Percentiles rank a stretch among this genome's conserved stretches.
Conservation (phyloP, 1,139 yeast genomes). For the Saccharomyces hybrid region DNA sequence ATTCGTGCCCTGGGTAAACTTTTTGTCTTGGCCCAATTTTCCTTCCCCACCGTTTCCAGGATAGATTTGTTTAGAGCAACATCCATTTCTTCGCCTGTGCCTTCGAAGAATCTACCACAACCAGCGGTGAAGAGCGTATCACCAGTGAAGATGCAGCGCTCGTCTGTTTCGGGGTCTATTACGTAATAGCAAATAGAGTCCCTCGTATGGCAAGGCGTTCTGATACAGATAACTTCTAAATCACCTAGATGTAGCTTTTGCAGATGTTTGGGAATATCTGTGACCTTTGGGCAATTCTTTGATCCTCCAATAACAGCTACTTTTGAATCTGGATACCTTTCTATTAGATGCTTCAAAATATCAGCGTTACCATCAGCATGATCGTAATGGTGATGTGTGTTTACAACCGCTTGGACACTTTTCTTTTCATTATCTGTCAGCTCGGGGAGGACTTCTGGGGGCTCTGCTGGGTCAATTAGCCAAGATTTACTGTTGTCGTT, state of each 20-base stretch:
- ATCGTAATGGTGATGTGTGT: conserved; percentile 93
- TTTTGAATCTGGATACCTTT: conserved; percentile 38
- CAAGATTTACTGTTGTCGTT: conserved; percentile 61
- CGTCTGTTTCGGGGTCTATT: conserved; percentile 50
- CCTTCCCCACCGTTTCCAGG: conserved; percentile 43
- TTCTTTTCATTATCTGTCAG: conserved; percentile 34
- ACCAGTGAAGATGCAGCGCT: conserved; percentile 83
- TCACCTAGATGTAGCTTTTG: conserved; percentile 42
- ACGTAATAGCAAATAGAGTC: conserved; percentile 87
- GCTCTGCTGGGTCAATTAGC: conserved; percentile 89
- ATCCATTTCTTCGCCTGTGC: conserved; percentile 76
- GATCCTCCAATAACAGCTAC: conserved; percentile 67
- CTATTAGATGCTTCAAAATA: neutral
- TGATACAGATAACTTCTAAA: conserved; percentile 60
- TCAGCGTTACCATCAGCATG: conserved; percentile 80
- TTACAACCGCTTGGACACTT: conserved; percentile 65
- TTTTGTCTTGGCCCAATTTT: conserved; percentile 24
- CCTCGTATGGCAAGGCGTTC: conserved; percentile 97
- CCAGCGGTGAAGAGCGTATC: conserved; percentile 93
- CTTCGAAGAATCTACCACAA: conserved; percentile 95
- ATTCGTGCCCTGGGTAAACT: conserved; percentile 93
- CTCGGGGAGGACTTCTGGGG: conserved; percentile 46
- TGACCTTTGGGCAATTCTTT: conserved; percentile 30
- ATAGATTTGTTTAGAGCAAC: conserved; percentile 57
- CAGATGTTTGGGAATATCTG: conserved; percentile 31